Percentiles rank a stretch among this genome's conserved stretches.
These are phyloP conservation scores for Thecamonas trahens DNA, from an alignment of 78 protist genomes.

Conservation along the genomic window DNA sequence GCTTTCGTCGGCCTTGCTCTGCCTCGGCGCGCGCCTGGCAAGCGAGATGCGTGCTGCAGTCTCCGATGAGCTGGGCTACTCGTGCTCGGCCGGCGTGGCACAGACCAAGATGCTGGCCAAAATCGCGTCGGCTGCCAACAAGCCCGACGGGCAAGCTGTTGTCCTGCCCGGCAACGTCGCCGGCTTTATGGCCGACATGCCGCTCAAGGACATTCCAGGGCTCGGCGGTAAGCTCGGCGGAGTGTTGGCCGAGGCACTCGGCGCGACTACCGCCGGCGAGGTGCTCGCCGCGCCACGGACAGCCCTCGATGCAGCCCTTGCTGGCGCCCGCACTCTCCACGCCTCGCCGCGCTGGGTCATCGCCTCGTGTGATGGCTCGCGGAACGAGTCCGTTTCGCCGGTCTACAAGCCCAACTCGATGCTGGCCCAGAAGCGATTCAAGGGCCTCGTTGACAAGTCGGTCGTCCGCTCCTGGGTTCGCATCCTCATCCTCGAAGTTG, in stretches of 20 bases:
- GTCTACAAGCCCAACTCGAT: not conserved
- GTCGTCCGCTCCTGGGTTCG: too few species aligned
- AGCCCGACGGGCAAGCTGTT: slow-evolving; percentile 1
- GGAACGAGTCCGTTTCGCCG: not conserved
- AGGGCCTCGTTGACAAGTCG: too few species aligned
- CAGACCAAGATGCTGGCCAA: not conserved
- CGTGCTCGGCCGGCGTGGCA: not conserved
- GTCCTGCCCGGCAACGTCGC: not conserved
- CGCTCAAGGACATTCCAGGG: not conserved
- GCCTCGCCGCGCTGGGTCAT: not conserved
- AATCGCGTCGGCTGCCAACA: not conserved
- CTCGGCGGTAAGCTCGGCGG: slow-evolving; percentile 3
- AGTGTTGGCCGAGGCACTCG: not conserved
- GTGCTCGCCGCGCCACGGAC: too few species aligned
- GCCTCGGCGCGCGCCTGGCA: too few species aligned
- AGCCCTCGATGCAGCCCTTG: not conserved
- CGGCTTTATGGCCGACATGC: not conserved
- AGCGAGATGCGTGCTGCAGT: too few species aligned
- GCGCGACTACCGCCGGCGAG: not conserved
- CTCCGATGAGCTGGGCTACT: not conserved
- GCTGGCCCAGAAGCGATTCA: not conserved
- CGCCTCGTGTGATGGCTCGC: not conserved
- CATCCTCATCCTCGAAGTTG: too few species aligned
- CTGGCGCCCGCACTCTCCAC: not conserved
- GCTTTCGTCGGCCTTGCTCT: too few species aligned